These are phyloP conservation scores for Penicillium roqueforti DNA, from an alignment of 495 filamentous ascomycete species.

Conservation along the genomic window DNA sequence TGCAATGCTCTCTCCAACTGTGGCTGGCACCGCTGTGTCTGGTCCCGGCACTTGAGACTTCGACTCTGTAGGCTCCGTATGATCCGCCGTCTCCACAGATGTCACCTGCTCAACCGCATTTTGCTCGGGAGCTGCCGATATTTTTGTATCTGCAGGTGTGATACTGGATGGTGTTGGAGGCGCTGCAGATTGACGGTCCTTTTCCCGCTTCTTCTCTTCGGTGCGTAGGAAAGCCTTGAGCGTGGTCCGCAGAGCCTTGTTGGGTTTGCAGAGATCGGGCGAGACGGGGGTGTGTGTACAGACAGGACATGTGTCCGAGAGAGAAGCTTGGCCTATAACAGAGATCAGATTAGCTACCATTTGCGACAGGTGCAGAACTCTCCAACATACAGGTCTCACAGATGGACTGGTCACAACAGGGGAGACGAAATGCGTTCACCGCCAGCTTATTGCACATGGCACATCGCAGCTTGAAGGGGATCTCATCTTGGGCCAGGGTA, in stretches of 20 bases:
- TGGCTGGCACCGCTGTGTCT: conserved; percentile 6
- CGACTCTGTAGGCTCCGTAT: not conserved
- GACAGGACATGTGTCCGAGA: conserved; percentile 80
- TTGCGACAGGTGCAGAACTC: not conserved
- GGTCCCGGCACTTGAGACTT: not conserved
- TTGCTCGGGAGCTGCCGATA: not conserved
- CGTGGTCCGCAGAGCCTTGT: conserved; percentile 83
- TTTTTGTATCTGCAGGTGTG: conserved; percentile 21
- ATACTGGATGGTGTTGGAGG: conserved; percentile 24
- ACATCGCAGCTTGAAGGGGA: conserved; percentile 92
- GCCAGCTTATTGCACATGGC: conserved; percentile 87
- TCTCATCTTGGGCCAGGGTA: conserved; percentile 74
- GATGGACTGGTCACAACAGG: conserved; percentile 93
- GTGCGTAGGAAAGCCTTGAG: conserved; percentile 84
- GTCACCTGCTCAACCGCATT: not conserved
- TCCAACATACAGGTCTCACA: conserved; percentile 76
- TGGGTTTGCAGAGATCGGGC: conserved; percentile 78
- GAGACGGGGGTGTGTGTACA: conserved; percentile 88
- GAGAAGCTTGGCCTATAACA: conserved; percentile 65
- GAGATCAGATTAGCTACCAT: not conserved
- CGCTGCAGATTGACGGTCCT: conserved; percentile 44
- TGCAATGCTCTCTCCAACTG: not conserved
- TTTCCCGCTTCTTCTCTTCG: conserved; percentile 78
- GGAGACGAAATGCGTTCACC: conserved; percentile 84
- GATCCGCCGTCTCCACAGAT: conserved; percentile 1